Percentiles rank a stretch among this genome's conserved stretches.
phyloP scores from a whole-genome alignment of 1,284 basidiomycete genomes.

The Ganoderma sinense region DNA sequence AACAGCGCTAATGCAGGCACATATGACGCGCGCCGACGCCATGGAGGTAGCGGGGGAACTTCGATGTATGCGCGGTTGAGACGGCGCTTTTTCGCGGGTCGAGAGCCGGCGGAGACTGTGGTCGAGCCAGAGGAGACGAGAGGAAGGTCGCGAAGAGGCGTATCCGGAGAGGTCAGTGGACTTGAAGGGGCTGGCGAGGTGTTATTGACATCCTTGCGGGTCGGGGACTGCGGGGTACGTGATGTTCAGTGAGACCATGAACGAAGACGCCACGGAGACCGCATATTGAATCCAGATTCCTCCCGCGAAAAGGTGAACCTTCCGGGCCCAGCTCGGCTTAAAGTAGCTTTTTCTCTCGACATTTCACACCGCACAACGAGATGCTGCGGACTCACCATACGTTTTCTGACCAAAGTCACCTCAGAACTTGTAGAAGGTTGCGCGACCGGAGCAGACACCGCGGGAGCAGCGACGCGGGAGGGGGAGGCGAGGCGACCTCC shows the following conservation, averaged over 20 bases:
- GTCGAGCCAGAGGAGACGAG: not conserved
- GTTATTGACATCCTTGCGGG: not conserved
- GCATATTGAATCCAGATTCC: not conserved
- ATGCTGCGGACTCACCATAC: not conserved
- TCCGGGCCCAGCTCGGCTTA: no score
- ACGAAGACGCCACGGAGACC: not conserved
- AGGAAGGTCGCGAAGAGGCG: not conserved
- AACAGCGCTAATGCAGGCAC: conserved; percentile 7
- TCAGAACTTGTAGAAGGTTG: not conserved
- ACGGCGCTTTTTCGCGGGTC: conserved; percentile 14
- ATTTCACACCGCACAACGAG: not conserved
- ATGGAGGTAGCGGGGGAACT: conserved; percentile 16
- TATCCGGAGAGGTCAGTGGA: not conserved
- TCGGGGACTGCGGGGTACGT: not conserved
- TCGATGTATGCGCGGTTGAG: conserved; percentile 15
- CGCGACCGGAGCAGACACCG: not conserved
- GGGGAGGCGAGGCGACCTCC: not conserved
- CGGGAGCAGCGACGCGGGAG: not conserved
- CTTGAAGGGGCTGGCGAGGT: not conserved
- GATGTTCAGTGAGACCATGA: not conserved
- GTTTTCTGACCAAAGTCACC: not conserved
- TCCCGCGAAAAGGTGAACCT: no score
- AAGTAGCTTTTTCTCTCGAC: no score
- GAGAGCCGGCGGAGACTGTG: not conserved
- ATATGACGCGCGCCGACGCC: conserved; percentile 8